These are phyloP conservation scores for Paradendryphiella salina DNA, from an alignment of 2,329 filamentous ascomycete species.

Conservation along the genomic window DNA sequence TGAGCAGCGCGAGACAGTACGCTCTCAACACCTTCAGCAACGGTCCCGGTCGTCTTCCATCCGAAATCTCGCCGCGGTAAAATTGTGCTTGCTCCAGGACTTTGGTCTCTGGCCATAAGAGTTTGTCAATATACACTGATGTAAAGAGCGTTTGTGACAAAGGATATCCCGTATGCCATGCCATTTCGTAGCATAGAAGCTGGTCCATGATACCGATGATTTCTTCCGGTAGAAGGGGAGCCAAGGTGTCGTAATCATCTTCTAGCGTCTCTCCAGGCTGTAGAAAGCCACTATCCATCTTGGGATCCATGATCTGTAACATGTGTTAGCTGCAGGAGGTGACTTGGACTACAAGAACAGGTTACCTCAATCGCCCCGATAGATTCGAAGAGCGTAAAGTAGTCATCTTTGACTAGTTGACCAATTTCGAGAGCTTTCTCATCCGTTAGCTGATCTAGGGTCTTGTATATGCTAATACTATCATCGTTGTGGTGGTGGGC, in stretches of 20 bases:
- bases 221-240: constrained; percentile 71
- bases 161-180: constrained; percentile 95
- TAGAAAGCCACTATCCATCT: constrained; percentile 95
- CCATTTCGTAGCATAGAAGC: constrained; percentile 89
- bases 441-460: constrained; percentile 17
- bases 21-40: constrained; percentile 67
- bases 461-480: constrained; percentile 2
- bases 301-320: constrained; percentile 90
- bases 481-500: neutral
- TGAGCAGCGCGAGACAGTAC: constrained; percentile 83
- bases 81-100: constrained; percentile 65
- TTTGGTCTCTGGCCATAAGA: constrained; percentile 71
- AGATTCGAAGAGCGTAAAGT: constrained; percentile 91
- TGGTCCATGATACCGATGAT: constrained; percentile 94
- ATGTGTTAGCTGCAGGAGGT: neutral
- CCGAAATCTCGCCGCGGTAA: constrained; percentile 51
- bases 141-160: constrained; percentile 94
- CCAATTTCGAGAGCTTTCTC: constrained; percentile 71
- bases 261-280: constrained; percentile 79
- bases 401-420: constrained; percentile 88
- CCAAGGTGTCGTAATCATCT: constrained; percentile 75
- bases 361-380: constrained; percentile 77
- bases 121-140: constrained; percentile 82
- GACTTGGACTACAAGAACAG: neutral
- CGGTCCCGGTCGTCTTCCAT: constrained; percentile 30